A percentile compares a stretch with the other conserved stretches of the same genome.
These are phyloP conservation scores for Trichoderma koningii DNA, from an alignment of 2,329 filamentous ascomycete species.

Conservation along the genomic window DNA sequence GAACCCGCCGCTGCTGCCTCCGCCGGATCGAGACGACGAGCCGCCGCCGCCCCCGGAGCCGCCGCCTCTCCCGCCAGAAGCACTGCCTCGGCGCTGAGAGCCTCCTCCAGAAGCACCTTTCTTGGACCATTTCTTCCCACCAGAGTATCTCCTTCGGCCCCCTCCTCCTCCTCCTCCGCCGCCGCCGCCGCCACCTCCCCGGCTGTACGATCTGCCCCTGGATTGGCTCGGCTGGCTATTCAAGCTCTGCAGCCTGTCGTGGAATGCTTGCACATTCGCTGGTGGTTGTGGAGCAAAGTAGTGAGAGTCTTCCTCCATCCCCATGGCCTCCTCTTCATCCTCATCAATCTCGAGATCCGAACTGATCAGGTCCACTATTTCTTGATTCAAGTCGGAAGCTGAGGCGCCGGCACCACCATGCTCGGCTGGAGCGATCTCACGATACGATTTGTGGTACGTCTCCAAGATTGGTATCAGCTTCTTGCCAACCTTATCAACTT, in stretches of 20 bases:
- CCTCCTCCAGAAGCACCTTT: conserved; percentile 36
- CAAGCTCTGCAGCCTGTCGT: conserved; percentile 38
- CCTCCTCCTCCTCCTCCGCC: conserved; percentile 35
- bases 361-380: conserved; percentile 59
- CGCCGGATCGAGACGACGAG: conserved; percentile 30
- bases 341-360: conserved; percentile 46
- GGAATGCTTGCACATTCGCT: conserved; percentile 41
- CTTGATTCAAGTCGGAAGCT: conserved; percentile 36
- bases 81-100: conserved; percentile 37
- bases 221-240: conserved; percentile 35
- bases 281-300: conserved; percentile 46
- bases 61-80: conserved; percentile 38
- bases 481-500: conserved; percentile 62
- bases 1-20: conserved; percentile 28
- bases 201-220: conserved; percentile 34
- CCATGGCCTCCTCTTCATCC: conserved; percentile 43
- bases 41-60: conserved; percentile 23
- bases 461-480: conserved; percentile 62
- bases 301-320: conserved; percentile 48
- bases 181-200: conserved; percentile 28
- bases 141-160: conserved; percentile 36
- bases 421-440: conserved; percentile 35
- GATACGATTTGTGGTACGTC: conserved; percentile 50
- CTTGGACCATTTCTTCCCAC: conserved; percentile 36
- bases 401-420: conserved; percentile 28